A percentile compares a stretch with the other conserved stretches of the same genome.
Conservation (phyloP, 306 rosid genomes). For the Acacia crassicarpa region DNA sequence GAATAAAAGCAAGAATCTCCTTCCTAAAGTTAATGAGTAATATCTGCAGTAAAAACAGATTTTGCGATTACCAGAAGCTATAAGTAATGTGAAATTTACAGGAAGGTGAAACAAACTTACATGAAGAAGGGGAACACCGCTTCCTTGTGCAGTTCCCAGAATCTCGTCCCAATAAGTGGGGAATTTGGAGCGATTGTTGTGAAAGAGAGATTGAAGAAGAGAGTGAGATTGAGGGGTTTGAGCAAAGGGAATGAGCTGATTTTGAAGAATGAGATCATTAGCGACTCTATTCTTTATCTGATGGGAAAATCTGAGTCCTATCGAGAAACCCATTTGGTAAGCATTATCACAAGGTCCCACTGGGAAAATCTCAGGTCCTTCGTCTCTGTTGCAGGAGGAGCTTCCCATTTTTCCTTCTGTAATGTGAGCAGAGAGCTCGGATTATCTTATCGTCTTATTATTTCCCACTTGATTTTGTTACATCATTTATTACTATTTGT, state of each 20-base stretch:
- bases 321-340: slow-evolving; percentile 58
- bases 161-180: slow-evolving; percentile 78
- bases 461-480: not conserved
- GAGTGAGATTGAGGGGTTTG: slow-evolving; percentile 48
- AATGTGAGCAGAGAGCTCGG: not conserved
- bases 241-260: not conserved
- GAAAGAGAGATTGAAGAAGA: slow-evolving; percentile 52
- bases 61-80: not conserved
- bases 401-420: not conserved
- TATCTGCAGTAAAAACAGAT: slow-evolving; percentile 50
- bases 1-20: slow-evolving; percentile 80
- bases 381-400: not conserved
- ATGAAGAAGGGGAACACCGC: slow-evolving; percentile 67
- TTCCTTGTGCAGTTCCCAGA: slow-evolving; percentile 67
- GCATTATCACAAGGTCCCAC: slow-evolving; percentile 26
- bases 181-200: slow-evolving; percentile 51
- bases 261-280: slow-evolving; percentile 8
- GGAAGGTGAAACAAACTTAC: slow-evolving; percentile 35
- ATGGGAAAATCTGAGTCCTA: slow-evolving; percentile 66
- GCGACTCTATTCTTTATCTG: slow-evolving; percentile 37
- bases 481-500: not conserved
- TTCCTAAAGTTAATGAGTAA: slow-evolving; percentile 76
- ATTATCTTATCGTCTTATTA: not conserved
- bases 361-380: slow-evolving; percentile 2
- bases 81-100: not conserved